Evolutionary conservation across 257 asterid species (phyloP), one percentile per base, ranked within the genome.

Genomic region (Rauvolfia tetraphylla): DNA sequence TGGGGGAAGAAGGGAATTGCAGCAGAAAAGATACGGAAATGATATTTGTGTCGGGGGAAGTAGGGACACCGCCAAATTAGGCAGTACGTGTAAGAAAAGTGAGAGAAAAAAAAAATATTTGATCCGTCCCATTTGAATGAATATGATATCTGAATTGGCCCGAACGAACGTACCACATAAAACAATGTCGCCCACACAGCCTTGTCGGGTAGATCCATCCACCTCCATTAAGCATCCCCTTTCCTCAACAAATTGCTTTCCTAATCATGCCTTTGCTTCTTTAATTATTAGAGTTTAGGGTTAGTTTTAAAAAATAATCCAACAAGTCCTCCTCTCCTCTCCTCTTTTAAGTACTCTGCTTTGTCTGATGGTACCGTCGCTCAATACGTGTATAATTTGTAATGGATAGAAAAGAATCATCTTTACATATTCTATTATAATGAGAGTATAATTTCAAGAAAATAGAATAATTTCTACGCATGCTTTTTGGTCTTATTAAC

Each of bases 301-400:
- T 80, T 88, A 63, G 72, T 77, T 74, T 53, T 3, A 2, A 39
- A 39, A 39, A 3, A 2, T 39, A 39, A 39, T 39, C 5, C 8
- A 41, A n/a, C n/a, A n/a, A n/a, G n/a, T n/a, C n/a, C n/a, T n/a
- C n/a, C n/a, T n/a, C n/a, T n/a, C n/a, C n/a, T n/a, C n/a, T n/a
- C n/a, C n/a, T n/a, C n/a, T n/a, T n/a, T n/a, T n/a, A 4, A 49
- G 77, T 75, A 51, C 33, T 72, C 63, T 67, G 11, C 36, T 72
- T 74, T 84, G 88, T 82, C 87, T 79, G 86, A 81, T 79, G 83
- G 85, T 71, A 71, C n/a, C n/a, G n/a, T n/a, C n/a, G n/a, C n/a
- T n/a, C n/a, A n/a, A n/a, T n/a, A n/a, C n/a, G n/a, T n/a, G n/a
- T n/a, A n/a, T n/a, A n/a, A n/a, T n/a, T n/a, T n/a, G n/a, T n/a